Evolutionary conservation across 176 grass and related monocot genomes (phyloP), one percentile per base, ranked within the genome.

Genomic region (Bothriochloa decipiens): DNA sequence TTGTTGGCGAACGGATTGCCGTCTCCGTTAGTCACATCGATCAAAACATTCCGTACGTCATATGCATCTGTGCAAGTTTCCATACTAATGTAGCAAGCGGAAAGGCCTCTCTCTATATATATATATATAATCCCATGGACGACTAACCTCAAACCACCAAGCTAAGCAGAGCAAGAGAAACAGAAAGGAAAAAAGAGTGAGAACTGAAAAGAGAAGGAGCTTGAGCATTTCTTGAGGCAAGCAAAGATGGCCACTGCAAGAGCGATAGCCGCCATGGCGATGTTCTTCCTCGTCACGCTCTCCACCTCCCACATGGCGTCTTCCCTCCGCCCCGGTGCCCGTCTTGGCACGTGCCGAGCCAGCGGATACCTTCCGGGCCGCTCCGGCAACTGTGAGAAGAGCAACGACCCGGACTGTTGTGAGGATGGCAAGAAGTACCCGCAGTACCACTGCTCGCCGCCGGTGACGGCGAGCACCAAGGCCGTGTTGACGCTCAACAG

Each of bases 361-460:
- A 95, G 88, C 42, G 79, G 91, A 15, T 92, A 87, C 81, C 86
- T 92, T 23, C 81, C 80, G 0, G 86, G 86, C 14, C 88, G 26
- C 25, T 83, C 86, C 0, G 86, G 83, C 43, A 57, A 86, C 76
- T 92, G 88, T 76, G 81, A 83, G 74, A 86, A 46, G 22, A 77
- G 78, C 37, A 88, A 89, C 36, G 50, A 86, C 26, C 73, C 81
- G 2, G 87, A 89, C 35, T 91, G 92, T 57, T 94, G 92, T 16
- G 29, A 80, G 15, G 89, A 86, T 11, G 87, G 81, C 64, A 72
- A 94, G 65, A 55, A 18, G 65, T 94, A 89, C 62, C 84, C 89
- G 0, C 89, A 91, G 69, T 91, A 94, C 73, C 70, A 6, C 1
- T 91, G 89, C 81, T 94, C 89, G 45, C 92, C 89, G 9, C 81